These are phyloP conservation scores for Chloranthus sessilifolius DNA, from an alignment of 164 flowering plant species.

Conservation along the genomic window DNA sequence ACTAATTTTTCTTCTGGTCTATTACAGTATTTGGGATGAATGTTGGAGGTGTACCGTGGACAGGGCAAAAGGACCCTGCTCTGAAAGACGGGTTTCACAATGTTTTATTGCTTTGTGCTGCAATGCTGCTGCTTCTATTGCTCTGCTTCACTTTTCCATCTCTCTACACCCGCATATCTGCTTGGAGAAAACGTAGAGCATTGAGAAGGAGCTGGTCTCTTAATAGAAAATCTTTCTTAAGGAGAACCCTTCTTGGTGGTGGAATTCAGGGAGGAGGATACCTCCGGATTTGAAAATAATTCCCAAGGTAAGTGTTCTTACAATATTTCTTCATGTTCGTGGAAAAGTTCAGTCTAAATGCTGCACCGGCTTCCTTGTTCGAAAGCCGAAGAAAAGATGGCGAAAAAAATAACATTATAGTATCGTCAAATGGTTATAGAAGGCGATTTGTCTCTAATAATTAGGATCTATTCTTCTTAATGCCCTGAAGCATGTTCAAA, in stretches of 20 bases:
- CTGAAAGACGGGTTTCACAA: constrained; percentile 76
- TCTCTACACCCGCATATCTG: constrained; percentile 39
- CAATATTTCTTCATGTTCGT: too few relatives aligned
- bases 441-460: too few relatives aligned
- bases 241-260: constrained; percentile 29
- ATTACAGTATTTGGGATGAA: constrained; percentile 98
- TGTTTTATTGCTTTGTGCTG: constrained; percentile 63
- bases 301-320: too few relatives aligned
- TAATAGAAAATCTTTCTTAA: constrained; percentile 64
- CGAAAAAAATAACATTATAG: too few relatives aligned
- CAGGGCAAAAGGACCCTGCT: constrained; percentile 52
- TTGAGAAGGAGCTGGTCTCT: constrained; percentile 63
- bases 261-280: constrained; percentile 42
- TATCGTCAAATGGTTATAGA: too few relatives aligned
- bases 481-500: too few relatives aligned
- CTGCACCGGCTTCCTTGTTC: too few relatives aligned
- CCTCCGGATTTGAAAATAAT: constrained; percentile 27
- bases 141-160: constrained; percentile 66
- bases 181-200: constrained; percentile 52
- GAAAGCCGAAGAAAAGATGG: too few relatives aligned
- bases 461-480: too few relatives aligned
- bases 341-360: too few relatives aligned
- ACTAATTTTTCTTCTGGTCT: neutral
- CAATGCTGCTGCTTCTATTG: constrained; percentile 50
- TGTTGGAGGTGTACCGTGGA: constrained; percentile 99